Base-by-base conservation (phyloP, 305 asterid genomes). In the Nicotiana rustica region DNA sequence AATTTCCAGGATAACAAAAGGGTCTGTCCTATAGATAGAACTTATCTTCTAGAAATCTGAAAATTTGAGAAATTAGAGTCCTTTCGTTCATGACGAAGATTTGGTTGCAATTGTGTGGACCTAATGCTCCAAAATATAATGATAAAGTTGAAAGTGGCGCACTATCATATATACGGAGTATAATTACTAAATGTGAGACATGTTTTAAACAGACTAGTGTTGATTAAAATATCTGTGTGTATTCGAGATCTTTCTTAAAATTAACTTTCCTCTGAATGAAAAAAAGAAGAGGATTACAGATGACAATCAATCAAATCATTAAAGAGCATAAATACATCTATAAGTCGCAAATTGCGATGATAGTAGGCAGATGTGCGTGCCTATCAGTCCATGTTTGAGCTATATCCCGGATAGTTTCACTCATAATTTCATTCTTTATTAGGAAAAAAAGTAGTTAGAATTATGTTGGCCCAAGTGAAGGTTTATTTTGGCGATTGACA, bases 51-150 rank as follows among this genome's bases (percentile, higher is more conserved):
- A 17, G 9, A 55, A 7, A 75, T 47, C 41, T 21, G 21, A 18
- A 4, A 47, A 70, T 52, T 8, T 0, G 80, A 55, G 80, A 76
- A 17, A 76, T 76, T 76, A 55, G 66, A 9, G 66, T 55, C 80
- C 80, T 55, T 76, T 31, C 66, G n/a, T 55, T 76, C 49, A 76
- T 13, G 66, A 55, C 6, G 49, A 76, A 29, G 52, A 76, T 76
- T 76, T 55, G 66, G 80, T 52, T 31, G 66, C 80, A 76, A 76
- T 8, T 76, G 66, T 7, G 66, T 76, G 80, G 80, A 76, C 66
- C 44, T 49, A 47, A 35, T 49, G 79, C n/a, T 7, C 35, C 62
- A 71, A 47, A 71, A 55, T 21, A 14, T 15, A 55, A 31, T 52
- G 15, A 6, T 68, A 6, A 6, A n/a, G 8, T 68, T 76, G 49